Base-by-base conservation (phyloP, 2,329 filamentous ascomycete species). In the Trichoderma atroviride region DNA sequence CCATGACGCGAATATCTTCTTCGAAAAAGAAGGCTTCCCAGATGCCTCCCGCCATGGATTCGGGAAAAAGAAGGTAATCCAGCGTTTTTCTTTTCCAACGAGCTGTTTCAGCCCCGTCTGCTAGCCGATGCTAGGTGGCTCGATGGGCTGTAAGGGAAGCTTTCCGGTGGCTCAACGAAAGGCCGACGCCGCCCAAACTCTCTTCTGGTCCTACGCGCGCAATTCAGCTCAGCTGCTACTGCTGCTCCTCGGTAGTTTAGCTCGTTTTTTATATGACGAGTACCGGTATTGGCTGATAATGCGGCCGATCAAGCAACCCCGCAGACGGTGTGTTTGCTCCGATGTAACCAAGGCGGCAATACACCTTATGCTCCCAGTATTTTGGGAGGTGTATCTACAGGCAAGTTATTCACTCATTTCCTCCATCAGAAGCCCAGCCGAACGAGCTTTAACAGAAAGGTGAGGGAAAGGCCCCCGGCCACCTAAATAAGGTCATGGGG, bases 1-100 rank as follows among this genome's bases (percentile, higher is more conserved):
- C 77, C 76, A 79, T 78, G 63, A 40, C 55, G 37, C 55, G 55
- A 29, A 58, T 67, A 16, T 67, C 55, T 31, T 67, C 55, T 16
- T 67, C 53, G 31, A 67, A 58, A 43, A 58, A 52, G 40, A 59
- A 67, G 16, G 63, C 63, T 22, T 58, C 63, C 63, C 63, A 67
- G 14, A 59, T 57, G n/a, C 55, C 55, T 47, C 55, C 43, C 55
- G 63, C 63, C 63, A 59, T 67, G 35, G 13, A 47, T 11, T 50
- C 6, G 22, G 52, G 5, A 35, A 13, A 22, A 33, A 27, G 63
- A 3, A 24, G 35, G 47, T 50, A 24, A 22, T 47, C n/a, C 10
- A 50, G 22, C 16, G 22, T 24, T 50, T 50, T 24, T 22, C 6
- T 5, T 22, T 50, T 22, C 22, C 19, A 50, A 50, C 5, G 43